A percentile compares a stretch with the other conserved stretches of the same genome.
These are phyloP conservation scores for Tolypocladium amazonense DNA, from an alignment of 2,329 filamentous ascomycete genomes.

Conservation along the genomic window DNA sequence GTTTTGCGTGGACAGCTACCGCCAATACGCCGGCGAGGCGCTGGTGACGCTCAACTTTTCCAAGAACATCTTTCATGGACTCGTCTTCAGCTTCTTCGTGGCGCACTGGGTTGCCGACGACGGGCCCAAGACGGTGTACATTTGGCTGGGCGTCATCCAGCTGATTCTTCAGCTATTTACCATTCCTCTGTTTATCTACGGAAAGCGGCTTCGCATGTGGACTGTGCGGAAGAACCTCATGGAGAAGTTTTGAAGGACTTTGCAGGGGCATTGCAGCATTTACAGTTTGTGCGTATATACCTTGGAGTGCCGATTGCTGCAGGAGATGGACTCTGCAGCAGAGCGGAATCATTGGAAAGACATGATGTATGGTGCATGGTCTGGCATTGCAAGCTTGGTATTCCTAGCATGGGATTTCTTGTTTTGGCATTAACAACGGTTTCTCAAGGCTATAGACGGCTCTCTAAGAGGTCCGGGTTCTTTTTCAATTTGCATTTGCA, in stretches of 20 bases:
- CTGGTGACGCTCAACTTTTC: conserved; percentile 89
- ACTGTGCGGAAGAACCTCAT: conserved; percentile 78
- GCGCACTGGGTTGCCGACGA: conserved; percentile 69
- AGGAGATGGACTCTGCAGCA: neutral
- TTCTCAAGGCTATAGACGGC: neutral
- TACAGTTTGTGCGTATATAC: neutral
- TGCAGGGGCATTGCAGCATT: neutral
- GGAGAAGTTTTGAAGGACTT: conserved; percentile 50
- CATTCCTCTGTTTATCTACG: conserved; percentile 89
- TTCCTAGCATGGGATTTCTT: neutral
- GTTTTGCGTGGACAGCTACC: conserved; percentile 86
- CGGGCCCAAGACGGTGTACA: conserved; percentile 67
- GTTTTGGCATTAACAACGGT: neutral
- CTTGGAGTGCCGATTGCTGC: neutral
- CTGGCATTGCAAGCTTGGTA: neutral
- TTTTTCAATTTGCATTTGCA: neutral
- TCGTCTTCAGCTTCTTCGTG: conserved; percentile 83
- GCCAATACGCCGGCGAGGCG: conserved; percentile 87
- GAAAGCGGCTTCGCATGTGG: conserved; percentile 89
- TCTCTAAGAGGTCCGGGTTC: neutral
- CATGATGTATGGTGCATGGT: neutral
- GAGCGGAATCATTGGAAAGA: neutral
- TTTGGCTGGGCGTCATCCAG: conserved; percentile 80
- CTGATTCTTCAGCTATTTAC: conserved; percentile 61
- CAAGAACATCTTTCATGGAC: conserved; percentile 87